Evolutionary conservation across 805 yeast genomes (phyloP), one percentile per base, ranked within the genome.

Genomic region (Jamesozyma gamospora): DNA sequence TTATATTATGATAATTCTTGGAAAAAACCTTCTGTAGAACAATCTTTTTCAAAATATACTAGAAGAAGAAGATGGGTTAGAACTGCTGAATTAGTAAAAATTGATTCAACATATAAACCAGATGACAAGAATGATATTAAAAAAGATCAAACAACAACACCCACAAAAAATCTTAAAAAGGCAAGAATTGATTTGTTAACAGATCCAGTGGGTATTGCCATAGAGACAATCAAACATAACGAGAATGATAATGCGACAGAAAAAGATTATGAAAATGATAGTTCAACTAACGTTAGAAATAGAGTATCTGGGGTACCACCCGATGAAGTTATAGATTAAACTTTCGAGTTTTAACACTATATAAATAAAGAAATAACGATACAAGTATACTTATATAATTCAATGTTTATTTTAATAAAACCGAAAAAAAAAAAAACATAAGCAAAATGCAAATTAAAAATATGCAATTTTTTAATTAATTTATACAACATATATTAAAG

Each of bases 31-130:
- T 65, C 86, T 1, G 75, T 88, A 1, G 95, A 84, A 41, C 94
- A 87, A 55, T 72, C 92, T 2, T 88, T 78, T 60, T 78, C 92
- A 21, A 86, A 86, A 60, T 90, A 86, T 57, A 90, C 97, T 8
- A 74, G 98, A 59, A 74, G 96, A 55, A 75, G 98, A 65, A 72
- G 96, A 58, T 90, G 98, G 98, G 75, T 90, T 15, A 74, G 98
- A 49, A 84, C 94, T 1, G 98, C 98, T 0, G 95, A 85, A 59
- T 68, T 87, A 49, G 78, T 82, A n/a, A 55, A 52, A 43, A 41
- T 47, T 14, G 32, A 7, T 17, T 8, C 12, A 3, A 14, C 28
- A n/a, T 4, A 4, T 33, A 18, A 18, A 11, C 5, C 9, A 6
- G 34, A 31, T 11, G 15, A 31, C 10, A 18, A 17, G 14, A 17